phyloP scores from a whole-genome alignment of 1,284 basidiomycete species.

The Moesziomyces antarcticus region DNA sequence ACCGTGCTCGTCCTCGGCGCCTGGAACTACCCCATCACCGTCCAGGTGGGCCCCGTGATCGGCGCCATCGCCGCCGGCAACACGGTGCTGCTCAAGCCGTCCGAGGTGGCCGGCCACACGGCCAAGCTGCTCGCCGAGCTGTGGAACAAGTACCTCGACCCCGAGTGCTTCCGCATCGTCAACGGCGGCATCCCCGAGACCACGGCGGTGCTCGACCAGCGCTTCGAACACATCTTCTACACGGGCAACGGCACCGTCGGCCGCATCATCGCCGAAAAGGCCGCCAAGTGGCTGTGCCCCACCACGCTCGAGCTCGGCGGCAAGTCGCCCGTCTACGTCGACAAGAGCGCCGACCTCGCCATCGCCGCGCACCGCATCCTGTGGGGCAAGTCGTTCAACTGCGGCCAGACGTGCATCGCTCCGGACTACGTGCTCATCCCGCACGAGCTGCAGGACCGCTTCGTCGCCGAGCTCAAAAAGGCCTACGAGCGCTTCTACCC shows the following conservation, averaged over 20 bases:
- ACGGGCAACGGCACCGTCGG: conserved; percentile 78
- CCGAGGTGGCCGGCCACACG: conserved; percentile 78
- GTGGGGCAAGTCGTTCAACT: conserved; percentile 82
- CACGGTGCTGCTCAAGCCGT: conserved; percentile 73
- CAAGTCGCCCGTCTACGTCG: conserved; percentile 85
- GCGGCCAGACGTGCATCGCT: conserved; percentile 73
- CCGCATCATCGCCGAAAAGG: conserved; percentile 81
- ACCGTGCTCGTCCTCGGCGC: conserved; percentile 70
- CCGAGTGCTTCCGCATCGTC: conserved; percentile 77
- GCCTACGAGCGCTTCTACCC: conserved; percentile 69
- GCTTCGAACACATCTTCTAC: conserved; percentile 80
- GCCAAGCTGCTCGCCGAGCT: conserved; percentile 79
- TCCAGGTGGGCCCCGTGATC: conserved; percentile 68
- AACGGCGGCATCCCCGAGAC: conserved; percentile 81
- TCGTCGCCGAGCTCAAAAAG: conserved; percentile 75
- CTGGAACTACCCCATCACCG: conserved; percentile 66
- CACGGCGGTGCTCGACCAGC: conserved; percentile 80
- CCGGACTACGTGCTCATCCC: conserved; percentile 81
- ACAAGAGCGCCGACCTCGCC: conserved; percentile 72
- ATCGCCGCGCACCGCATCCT: conserved; percentile 73
- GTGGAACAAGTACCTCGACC: conserved; percentile 83
- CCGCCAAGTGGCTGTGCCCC: conserved; percentile 86
- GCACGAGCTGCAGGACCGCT: conserved; percentile 74
- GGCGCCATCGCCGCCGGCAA: conserved; percentile 69
- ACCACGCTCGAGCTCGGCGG: conserved; percentile 82